These are phyloP conservation scores for Sherardia arvensis DNA, from an alignment of 257 asterid genomes.

Conservation along the genomic window DNA sequence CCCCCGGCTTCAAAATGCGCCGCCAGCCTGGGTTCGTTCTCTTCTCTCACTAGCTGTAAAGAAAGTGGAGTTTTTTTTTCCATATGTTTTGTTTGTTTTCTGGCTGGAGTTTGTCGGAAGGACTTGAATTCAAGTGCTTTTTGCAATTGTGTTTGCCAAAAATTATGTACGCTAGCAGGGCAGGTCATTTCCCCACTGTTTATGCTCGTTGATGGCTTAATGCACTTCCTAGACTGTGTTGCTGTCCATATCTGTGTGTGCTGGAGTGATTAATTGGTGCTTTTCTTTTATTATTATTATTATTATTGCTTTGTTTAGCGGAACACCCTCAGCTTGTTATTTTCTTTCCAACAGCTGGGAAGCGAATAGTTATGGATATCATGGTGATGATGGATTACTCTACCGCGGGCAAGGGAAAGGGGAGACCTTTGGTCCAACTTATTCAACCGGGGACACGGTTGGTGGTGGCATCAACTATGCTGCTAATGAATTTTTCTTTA, in stretches of 20 bases:
- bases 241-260: background rate
- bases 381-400: constrained; percentile 84
- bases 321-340: constrained; percentile 2
- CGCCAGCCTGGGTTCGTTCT: constrained; percentile 82
- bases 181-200: background rate
- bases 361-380: constrained; percentile 87
- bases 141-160: too few relatives aligned
- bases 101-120: background rate
- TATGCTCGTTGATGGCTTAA: background rate
- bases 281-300: too few relatives aligned
- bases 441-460: constrained; percentile 74
- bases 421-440: constrained; percentile 81
- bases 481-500: constrained; percentile 79
- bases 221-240: background rate
- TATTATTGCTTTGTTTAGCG: background rate
- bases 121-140: background rate
- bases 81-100: background rate
- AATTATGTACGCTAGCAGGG: too few relatives aligned
- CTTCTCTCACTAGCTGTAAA: background rate
- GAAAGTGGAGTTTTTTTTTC: too few relatives aligned
- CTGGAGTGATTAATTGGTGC: background rate
- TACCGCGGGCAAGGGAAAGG: constrained; percentile 91
- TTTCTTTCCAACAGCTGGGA: constrained; percentile 63
- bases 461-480: constrained; percentile 93
- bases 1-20: constrained; percentile 62